Evolutionary conservation across 768 basidiomycete genomes (phyloP).

Genomic region (Suillus fuscotomentosus): DNA sequence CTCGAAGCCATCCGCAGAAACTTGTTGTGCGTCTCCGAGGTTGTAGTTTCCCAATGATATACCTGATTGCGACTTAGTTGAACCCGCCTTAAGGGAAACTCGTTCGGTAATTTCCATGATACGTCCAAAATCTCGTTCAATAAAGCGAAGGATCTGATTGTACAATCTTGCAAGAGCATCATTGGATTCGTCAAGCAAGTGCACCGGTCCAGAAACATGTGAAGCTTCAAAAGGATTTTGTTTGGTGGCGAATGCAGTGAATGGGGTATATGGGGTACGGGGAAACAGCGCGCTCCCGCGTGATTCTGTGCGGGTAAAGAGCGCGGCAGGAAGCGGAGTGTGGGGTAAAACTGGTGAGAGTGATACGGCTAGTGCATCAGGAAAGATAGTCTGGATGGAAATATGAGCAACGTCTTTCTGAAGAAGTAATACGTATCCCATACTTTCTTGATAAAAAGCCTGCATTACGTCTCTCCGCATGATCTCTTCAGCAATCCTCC

Average conservation of each 20-base stretch:
- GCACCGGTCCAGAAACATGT: slow-evolving; percentile 35
- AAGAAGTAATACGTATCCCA: slow-evolving; percentile 10
- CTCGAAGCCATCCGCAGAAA: slow-evolving; percentile 54
- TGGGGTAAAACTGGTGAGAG: slow-evolving; percentile 76
- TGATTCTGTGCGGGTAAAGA: slow-evolving; percentile 9
- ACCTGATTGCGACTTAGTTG: slow-evolving; percentile 20
- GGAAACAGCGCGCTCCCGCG: slow-evolving; percentile 38
- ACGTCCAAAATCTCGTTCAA: slow-evolving; percentile 69
- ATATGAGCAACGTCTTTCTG: slow-evolving; percentile 6
- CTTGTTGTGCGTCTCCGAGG: slow-evolving; percentile 8
- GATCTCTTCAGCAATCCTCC: slow-evolving; percentile 88
- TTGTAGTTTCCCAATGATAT: slow-evolving; percentile 1
- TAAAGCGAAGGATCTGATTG: slow-evolving; percentile 77
- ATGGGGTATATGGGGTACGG: slow-evolving; percentile 53
- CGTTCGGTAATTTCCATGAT: slow-evolving; percentile 80
- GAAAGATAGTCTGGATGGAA: slow-evolving; percentile 62
- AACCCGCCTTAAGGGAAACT: slow-evolving; percentile 48
- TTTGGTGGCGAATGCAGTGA: slow-evolving; percentile 45
- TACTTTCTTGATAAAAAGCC: slow-evolving; percentile 80
- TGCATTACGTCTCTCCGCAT: slow-evolving; percentile 69
- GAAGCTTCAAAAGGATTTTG: slow-evolving; percentile 38
- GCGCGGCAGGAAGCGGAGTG: slow-evolving; percentile 52
- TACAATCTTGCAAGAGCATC: slow-evolving; percentile 75
- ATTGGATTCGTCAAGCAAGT: slow-evolving; percentile 62
- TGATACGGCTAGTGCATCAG: slow-evolving; percentile 63